Base-by-base conservation (phyloP, 805 yeast genomes). In the Ogataea populi-albae region DNA sequence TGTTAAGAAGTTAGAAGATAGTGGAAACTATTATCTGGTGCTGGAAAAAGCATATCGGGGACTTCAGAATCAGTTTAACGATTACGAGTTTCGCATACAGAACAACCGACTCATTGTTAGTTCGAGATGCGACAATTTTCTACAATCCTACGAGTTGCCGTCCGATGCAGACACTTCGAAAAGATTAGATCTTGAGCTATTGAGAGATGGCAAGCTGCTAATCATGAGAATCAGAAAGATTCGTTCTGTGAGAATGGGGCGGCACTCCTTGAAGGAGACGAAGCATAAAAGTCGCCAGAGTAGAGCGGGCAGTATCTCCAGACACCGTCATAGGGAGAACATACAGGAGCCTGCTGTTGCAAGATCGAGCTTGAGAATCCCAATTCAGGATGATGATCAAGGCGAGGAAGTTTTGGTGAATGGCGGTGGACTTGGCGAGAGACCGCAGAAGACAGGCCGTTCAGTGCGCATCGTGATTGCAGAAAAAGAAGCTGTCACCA, bases 51-150 rank as follows among this genome's bases (percentile, higher is more conserved):
- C 38, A 23, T 14, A 36, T 35, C 5, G 32, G 31, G 19, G 17
- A 14, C 32, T 20, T n/a, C n/a, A 15, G n/a, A 29, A 25, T n/a
- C 20, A 28, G 7, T 57, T 57, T 29, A 26, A 38, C 15, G 49
- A 45, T 18, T 59, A 57, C 30, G 40, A 52, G 29, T 26, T 59
- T 12, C 45, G 40, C 17, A 39, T 55, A n/a, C 22, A 40, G 6
- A 45, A 38, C 1, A 33, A 40, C 5, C 29, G 39, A 17, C 35
- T 59, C 9, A 12, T 39, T 4, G 44, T 59, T 19, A 44, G 41
- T 19, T 55, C 59, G 2, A 26, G 31, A 2, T 30, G 14, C 8
- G 64, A 59, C 28, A 32, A 41, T 12, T 57, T 39, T 25, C 43
- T 30, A 16, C 45, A 47, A n/a, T 23, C 35, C n/a, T 34, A 45